phyloP scores from a whole-genome alignment of 768 basidiomycete species.

The Termitomyces sp. region DNA sequence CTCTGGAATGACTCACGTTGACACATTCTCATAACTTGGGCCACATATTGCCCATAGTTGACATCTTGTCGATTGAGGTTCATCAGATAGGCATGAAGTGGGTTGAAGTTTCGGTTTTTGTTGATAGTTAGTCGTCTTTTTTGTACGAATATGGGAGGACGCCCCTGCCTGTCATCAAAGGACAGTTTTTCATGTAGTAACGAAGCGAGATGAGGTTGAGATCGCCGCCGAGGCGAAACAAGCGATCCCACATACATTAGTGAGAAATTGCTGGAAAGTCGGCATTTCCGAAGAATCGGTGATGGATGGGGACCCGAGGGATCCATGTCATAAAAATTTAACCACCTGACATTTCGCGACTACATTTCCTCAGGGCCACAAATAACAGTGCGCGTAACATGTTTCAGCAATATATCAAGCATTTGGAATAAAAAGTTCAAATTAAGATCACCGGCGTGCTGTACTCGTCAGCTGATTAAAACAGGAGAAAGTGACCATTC shows the following conservation, averaged over 20 bases:
- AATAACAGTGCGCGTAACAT: background rate
- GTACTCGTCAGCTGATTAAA: background rate
- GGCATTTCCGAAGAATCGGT: background rate
- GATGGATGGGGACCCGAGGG: background rate
- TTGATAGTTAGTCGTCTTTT: background rate
- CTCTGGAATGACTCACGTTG: conserved; percentile 15
- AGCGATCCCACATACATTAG: background rate
- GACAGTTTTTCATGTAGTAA: background rate
- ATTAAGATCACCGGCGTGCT: background rate
- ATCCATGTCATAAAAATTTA: background rate
- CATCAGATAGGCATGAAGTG: conserved; percentile 4
- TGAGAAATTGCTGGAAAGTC: background rate
- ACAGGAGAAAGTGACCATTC: background rate
- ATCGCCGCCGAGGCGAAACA: conserved; percentile 1
- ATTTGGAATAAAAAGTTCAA: background rate
- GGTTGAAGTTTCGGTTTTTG: background rate
- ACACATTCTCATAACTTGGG: conserved; percentile 14
- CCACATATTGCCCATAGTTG: conserved; percentile 3
- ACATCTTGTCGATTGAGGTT: background rate
- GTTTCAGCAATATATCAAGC: background rate
- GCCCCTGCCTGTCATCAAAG: background rate
- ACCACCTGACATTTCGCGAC: background rate
- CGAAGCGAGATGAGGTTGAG: conserved; percentile 4
- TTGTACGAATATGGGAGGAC: background rate
- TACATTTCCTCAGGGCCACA: background rate